Conservation (phyloP, 768 basidiomycete genomes). For the Mycena rosella region DNA sequence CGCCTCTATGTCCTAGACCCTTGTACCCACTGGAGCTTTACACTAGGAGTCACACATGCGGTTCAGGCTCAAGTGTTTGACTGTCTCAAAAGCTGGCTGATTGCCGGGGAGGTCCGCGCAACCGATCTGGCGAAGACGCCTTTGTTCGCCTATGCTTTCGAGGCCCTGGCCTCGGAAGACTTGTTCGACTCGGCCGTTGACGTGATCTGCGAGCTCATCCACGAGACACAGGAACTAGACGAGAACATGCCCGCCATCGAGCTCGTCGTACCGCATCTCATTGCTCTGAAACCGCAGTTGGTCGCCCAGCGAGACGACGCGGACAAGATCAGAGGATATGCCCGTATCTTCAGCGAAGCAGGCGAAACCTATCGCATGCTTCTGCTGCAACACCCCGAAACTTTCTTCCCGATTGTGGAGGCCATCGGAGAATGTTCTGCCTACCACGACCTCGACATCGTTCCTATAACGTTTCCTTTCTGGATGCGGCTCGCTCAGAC, state of each 20-base stretch:
- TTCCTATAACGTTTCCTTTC: slow-evolving; percentile 97
- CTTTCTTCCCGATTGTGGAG: slow-evolving; percentile 95
- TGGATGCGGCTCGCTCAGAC: slow-evolving; percentile 98
- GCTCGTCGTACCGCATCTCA: slow-evolving; percentile 87
- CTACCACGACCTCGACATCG: slow-evolving; percentile 94
- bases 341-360: slow-evolving; percentile 95
- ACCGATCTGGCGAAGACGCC: slow-evolving; percentile 77
- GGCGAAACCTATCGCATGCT: slow-evolving; percentile 95
- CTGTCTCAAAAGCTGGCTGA: slow-evolving; percentile 89
- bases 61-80: slow-evolving; percentile 88
- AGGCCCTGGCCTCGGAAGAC: slow-evolving; percentile 83
- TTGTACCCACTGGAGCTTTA: slow-evolving; percentile 13
- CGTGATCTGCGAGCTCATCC: slow-evolving; percentile 93
- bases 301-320: slow-evolving; percentile 76
- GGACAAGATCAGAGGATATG: slow-evolving; percentile 90
- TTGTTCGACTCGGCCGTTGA: slow-evolving; percentile 96
- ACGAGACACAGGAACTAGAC: slow-evolving; percentile 97
- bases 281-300: slow-evolving; percentile 76
- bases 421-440: slow-evolving; percentile 95
- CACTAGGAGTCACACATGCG: slow-evolving; percentile 81
- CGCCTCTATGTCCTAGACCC: slow-evolving; percentile 42
- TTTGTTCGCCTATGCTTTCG: slow-evolving; percentile 85
- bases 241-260: slow-evolving; percentile 94
- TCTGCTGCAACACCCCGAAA: slow-evolving; percentile 89
- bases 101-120: slow-evolving; percentile 85